Evolutionary conservation across 176 grass and related monocot species (phyloP).

Genomic region (Phragmites australis): DNA sequence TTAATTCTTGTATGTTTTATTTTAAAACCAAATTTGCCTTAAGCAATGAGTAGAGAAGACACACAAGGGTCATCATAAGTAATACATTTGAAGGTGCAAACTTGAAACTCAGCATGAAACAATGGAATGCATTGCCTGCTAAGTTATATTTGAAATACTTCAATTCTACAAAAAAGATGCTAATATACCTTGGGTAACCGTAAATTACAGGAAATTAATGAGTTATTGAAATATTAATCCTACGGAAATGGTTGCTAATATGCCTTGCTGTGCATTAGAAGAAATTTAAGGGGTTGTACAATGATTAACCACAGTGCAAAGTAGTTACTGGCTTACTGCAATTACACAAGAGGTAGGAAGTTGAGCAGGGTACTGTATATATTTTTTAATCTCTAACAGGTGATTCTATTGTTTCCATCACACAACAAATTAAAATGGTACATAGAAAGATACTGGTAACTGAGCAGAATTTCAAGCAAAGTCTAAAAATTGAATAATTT

Average conservation of each 20-base stretch:
- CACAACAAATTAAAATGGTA: constrained; percentile 7
- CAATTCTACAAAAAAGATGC: not conserved
- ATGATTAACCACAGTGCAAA: constrained; percentile 4
- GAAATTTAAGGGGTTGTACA: not conserved
- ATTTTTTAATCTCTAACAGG: not conserved
- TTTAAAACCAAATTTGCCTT: not conserved
- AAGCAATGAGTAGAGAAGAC: constrained; percentile 19
- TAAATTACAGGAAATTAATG: constrained; percentile 1
- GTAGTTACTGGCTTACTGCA: constrained; percentile 11
- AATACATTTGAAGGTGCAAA: constrained; percentile 14
- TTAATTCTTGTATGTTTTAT: constrained; percentile 20
- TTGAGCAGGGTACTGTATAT: not conserved
- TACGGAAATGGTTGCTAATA: constrained; percentile 15
- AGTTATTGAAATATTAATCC: constrained; percentile 17
- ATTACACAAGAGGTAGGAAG: constrained; percentile 1
- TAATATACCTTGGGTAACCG: constrained; percentile 12
- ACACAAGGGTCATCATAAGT: constrained; percentile 9
- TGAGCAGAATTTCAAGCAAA: not conserved
- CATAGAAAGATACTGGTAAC: not conserved
- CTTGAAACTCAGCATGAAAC: constrained; percentile 32
- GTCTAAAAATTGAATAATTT: not conserved
- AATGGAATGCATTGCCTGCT: constrained; percentile 16
- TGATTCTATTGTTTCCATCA: constrained; percentile 7
- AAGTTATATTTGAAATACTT: constrained; percentile 9
- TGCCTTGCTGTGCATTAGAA: constrained; percentile 32